Conservation (phyloP, 768 basidiomycete species). For the Mycena metata region DNA sequence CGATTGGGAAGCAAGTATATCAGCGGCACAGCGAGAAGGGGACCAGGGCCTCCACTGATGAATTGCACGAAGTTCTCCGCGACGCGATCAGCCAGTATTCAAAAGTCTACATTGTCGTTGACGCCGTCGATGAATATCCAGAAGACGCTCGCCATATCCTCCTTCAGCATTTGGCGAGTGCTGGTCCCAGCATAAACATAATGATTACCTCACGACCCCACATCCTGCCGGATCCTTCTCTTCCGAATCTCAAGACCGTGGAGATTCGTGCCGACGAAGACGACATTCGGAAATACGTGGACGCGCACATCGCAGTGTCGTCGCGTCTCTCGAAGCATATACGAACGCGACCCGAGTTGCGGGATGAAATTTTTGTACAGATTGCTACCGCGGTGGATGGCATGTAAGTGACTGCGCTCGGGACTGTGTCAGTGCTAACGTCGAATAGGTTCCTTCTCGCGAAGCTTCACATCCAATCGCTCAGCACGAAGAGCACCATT, state of each 20-base stretch:
- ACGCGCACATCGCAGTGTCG: not conserved
- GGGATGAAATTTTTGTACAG: no score
- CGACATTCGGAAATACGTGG: constrained; percentile 1
- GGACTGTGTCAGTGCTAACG: no score
- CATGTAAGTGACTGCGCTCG: no score
- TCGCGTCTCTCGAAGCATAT: no score
- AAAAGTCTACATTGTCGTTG: constrained; percentile 5
- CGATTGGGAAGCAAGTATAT: not conserved
- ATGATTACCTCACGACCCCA: constrained; percentile 1
- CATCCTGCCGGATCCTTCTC: not conserved
- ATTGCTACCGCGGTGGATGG: no score
- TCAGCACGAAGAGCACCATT: not conserved
- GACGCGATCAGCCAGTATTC: not conserved
- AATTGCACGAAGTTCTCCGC: not conserved
- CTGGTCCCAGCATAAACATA: not conserved
- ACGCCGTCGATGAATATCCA: constrained; percentile 11
- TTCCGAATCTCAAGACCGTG: not conserved
- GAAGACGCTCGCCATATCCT: not conserved
- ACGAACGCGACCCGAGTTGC: no score
- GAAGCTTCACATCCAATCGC: no score
- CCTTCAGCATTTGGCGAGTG: not conserved
- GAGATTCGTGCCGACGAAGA: constrained; percentile 6
- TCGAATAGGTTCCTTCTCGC: no score
- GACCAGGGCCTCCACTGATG: not conserved
- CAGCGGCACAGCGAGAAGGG: not conserved